A percentile compares a stretch with the other conserved stretches of the same genome.
phyloP scores from a whole-genome alignment of 106 monocot genomes.

The Apostasia ramifera region DNA sequence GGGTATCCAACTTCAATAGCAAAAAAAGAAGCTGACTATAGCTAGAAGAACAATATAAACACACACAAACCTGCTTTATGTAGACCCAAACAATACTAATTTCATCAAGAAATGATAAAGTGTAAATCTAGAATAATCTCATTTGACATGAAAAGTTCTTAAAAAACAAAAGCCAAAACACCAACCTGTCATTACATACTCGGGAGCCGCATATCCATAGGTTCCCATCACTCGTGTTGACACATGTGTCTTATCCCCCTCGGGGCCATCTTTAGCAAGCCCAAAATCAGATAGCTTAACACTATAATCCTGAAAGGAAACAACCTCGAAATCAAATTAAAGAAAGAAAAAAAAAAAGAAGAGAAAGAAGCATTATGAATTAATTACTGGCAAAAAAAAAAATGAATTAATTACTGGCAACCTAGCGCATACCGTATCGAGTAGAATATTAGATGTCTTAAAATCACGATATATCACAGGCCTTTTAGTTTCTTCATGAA shows the following conservation, averaged over 20 bases:
- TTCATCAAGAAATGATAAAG: too few species aligned
- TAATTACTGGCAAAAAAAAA: background rate
- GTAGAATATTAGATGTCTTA: conserved; percentile 24
- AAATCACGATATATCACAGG: conserved; percentile 27
- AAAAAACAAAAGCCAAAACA: background rate
- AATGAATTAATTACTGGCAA: background rate
- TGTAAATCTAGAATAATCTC: too few species aligned
- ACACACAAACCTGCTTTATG: too few species aligned
- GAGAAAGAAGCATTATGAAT: background rate
- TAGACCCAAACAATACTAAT: too few species aligned
- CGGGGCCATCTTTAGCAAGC: conserved; percentile 41
- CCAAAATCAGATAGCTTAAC: conserved; percentile 44
- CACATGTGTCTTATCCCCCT: conserved; percentile 39
- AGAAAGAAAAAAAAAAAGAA: background rate
- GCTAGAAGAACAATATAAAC: too few species aligned
- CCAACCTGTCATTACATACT: conserved; percentile 41
- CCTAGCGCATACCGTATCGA: conserved; percentile 13
- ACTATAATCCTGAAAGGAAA: conserved; percentile 28
- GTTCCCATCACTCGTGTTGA: conserved; percentile 46
- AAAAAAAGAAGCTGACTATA: too few species aligned
- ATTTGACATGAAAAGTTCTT: too few species aligned
- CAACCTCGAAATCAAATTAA: background rate
- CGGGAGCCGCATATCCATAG: conserved; percentile 44
- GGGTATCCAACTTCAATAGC: too few species aligned
- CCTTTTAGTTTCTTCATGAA: conserved; percentile 22